These are phyloP conservation scores for Syzygium oleosum DNA, from an alignment of 345 rosid genomes.

Conservation along the genomic window DNA sequence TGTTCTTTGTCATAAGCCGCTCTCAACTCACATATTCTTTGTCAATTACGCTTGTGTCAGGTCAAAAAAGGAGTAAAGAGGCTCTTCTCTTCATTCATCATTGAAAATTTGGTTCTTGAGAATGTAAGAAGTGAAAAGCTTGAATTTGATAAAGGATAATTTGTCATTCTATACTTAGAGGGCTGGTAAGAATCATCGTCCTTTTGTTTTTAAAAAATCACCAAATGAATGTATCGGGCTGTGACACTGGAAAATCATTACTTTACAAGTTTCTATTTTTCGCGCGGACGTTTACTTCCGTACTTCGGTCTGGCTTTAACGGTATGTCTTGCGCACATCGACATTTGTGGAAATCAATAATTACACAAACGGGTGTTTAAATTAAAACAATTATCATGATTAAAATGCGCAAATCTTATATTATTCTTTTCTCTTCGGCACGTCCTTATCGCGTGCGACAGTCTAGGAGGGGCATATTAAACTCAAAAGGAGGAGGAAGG, in stretches of 20 bases:
- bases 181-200: neutral
- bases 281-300: rapidly evolving
- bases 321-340: neutral
- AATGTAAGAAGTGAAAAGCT: neutral
- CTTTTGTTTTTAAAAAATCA: neutral
- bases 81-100: neutral
- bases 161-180: neutral
- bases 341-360: neutral
- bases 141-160: neutral
- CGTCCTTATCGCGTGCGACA: neutral
- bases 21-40: neutral
- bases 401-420: neutral
- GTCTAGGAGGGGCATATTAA: neutral
- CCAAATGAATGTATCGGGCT: neutral
- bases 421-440: neutral
- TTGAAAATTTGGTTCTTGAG: neutral
- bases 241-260: neutral
- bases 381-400: neutral
- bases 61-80: neutral
- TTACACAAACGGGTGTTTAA: neutral
- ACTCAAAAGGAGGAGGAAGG: neutral
- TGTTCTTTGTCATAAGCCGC: neutral
- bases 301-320: neutral
- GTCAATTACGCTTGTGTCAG: neutral
- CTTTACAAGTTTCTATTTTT: rapidly evolving